Evolutionary conservation across 306 rosid species (phyloP), one percentile per base, ranked within the genome.

Genomic region (Corylus avellana): DNA sequence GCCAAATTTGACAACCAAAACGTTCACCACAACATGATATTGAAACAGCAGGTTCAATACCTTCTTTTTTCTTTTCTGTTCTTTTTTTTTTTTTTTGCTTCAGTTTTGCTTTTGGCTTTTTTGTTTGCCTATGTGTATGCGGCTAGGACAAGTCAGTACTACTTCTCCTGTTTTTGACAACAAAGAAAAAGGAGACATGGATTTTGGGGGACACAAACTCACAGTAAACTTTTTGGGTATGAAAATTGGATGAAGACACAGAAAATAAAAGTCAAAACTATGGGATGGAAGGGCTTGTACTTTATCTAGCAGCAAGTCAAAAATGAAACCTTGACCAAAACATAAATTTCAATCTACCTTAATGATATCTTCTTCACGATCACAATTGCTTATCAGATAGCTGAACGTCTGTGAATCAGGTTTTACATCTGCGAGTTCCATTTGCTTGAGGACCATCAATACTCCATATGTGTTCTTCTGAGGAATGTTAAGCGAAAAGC

Each of bases 351-450:
- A 51, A 76, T 63, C 61, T 88, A 91, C 98, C 93, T 74, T 88
- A 75, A 78, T 62, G 74, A 92, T 86, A 81, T 89, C 92, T 54
- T 91, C 91, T 83, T 89, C 93, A 7, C 85, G 76, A n/a, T 85
- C 78, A 83, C 90, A 89, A 74, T 91, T 87, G 81, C 61, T 20
- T 68, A 95, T 86, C 82, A 95, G 80, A 85, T 85, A 78, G 89
- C 85, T 74, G 85, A 84, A 92, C 53, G 98, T 91, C 8, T 37
- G 75, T 68, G 92, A 87, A 92, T 95, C 96, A 83, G 97, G 98
- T 54, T 85, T 74, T 69, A 91, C 75, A 51, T 73, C 62, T 59
- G 90, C 92, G 73, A 72, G 84, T 85, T 81, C 75, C 97, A 92
- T 95, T 66, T 76, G 84, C 88, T 87, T 80, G 61, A 90, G 77